A percentile compares a stretch with the other conserved stretches of the same genome.
Evolutionary conservation across 495 filamentous ascomycete genomes (phyloP).

Genomic region (Opeltia flavorubescens): DNA sequence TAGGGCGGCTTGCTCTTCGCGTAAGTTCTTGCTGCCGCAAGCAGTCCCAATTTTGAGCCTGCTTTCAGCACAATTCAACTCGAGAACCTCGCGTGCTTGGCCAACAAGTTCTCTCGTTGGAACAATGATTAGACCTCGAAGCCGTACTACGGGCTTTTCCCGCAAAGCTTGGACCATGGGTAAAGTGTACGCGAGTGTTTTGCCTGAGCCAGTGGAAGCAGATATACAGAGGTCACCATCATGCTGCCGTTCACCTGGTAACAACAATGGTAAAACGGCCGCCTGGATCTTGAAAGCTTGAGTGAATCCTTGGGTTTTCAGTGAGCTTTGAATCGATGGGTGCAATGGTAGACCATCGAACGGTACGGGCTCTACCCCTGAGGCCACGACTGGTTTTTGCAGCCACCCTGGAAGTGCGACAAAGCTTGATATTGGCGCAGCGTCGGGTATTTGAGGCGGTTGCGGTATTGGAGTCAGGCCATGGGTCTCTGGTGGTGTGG

Average conservation of each 20-base stretch:
- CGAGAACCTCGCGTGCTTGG: constrained; percentile 61
- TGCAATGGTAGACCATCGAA: constrained; percentile 50
- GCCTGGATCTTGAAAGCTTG: constrained; percentile 80
- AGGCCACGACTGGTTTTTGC: constrained; percentile 51
- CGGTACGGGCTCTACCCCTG: constrained; percentile 37
- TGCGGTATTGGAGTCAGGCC: constrained; percentile 67
- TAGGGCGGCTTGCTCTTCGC: constrained; percentile 56
- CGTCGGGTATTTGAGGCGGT: constrained; percentile 44
- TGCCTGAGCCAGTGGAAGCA: constrained; percentile 84
- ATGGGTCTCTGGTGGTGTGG: constrained; percentile 21
- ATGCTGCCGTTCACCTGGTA: constrained; percentile 40
- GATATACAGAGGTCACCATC: constrained; percentile 73
- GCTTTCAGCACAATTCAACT: constrained; percentile 49
- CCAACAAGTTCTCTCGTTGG: constrained; percentile 81
- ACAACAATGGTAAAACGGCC: constrained; percentile 60
- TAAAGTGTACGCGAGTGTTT: constrained; percentile 82
- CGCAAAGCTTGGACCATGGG: constrained; percentile 67
- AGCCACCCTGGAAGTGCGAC: constrained; percentile 53
- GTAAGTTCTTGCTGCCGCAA: constrained; percentile 61
- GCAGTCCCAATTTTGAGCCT: constrained; percentile 65
- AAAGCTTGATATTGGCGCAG: constrained; percentile 31
- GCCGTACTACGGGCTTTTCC: constrained; percentile 37
- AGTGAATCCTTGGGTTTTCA: constrained; percentile 51
- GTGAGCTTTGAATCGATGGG: constrained; percentile 38
- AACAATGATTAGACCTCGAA: constrained; percentile 69